Base-by-base conservation (phyloP, 1,284 basidiomycete species). In the Ustilago hordei region DNA sequence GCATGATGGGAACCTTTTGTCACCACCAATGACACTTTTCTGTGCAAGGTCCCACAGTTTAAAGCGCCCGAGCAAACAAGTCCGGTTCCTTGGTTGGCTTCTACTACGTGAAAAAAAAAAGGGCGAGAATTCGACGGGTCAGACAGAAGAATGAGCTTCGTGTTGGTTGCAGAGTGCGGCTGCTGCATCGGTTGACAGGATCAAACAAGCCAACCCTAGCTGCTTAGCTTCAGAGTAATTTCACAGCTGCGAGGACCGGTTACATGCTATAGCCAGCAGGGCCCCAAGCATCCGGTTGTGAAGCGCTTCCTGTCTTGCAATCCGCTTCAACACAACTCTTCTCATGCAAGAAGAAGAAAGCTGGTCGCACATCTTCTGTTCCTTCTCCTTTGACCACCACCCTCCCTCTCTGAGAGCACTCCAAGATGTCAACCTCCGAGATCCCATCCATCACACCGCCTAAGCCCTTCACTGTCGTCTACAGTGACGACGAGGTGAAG, bases 381-480 rank as follows among this genome's bases (percentile, higher is more conserved):
- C 48, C 53, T 54, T 38, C 15, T 2, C 1, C 19, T 13, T 17
- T 5, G 28, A 56, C 32, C 15, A n/a, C 41, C 41, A 34, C 36
- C 57, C 3, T 38, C 12, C n/a, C 48, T 28, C 48, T 12, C 3
- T 6, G 48, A 31, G 23, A 50, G 31, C 13, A 8, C 8, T 48
- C 11, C n/a, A 59, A 31, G 11, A 63, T 67, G 67, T 58, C 67
- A 31, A 50, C 28, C 31, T 66, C 56, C 17, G 64, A 47, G 5
- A 69, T 75, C 17, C 76, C 69, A 15, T 15, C 72, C 43, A 78
- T 78, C 63, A 61, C 69, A 2, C n/a, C 76, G 45, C 72, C 76
- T 35, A 62, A 75, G 61, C 76, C 76, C 0, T 78, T 78, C 64
- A 59, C 50, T 32, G 67, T 83, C 60, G 65, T 63, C 47, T 80